phyloP scores from a whole-genome alignment of 306 rosid genomes.

The Quercus dentata region DNA sequence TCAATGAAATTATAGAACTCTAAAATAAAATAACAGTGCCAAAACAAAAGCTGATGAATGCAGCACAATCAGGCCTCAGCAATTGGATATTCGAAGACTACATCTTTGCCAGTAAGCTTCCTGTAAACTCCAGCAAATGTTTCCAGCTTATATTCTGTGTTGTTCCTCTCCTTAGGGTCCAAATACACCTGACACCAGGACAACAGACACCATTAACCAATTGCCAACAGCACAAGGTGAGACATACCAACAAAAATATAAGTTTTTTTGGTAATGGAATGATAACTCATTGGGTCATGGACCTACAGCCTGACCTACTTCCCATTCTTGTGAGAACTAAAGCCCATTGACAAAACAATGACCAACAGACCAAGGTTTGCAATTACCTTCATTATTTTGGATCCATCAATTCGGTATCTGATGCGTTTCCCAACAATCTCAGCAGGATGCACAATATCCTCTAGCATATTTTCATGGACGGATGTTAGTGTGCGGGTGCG shows the following conservation, averaged over 20 bases:
- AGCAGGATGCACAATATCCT: constrained; percentile 71
- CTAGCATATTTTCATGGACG: constrained; percentile 68
- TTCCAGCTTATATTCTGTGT: constrained; percentile 63
- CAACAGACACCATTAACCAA: not conserved
- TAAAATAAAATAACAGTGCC: not conserved
- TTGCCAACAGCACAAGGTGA: too few relatives aligned
- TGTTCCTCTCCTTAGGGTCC: constrained; percentile 67
- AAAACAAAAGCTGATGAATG: not conserved
- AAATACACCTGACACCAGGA: constrained; percentile 35
- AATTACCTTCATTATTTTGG: constrained; percentile 63
- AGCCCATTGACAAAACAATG: not conserved
- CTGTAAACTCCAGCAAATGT: constrained; percentile 55
- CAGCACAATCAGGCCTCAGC: constrained; percentile 32
- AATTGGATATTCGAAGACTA: constrained; percentile 51
- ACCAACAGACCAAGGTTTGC: not conserved
- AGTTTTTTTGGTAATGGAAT: not conserved
- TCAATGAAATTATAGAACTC: not conserved
- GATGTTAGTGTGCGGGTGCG: constrained; percentile 71
- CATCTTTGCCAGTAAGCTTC: constrained; percentile 60
- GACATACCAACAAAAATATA: not conserved
- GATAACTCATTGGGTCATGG: too few relatives aligned
- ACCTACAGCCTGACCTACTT: too few relatives aligned
- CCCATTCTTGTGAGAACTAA: too few relatives aligned
- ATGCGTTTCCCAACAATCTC: constrained; percentile 72
- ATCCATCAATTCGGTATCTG: constrained; percentile 65